phyloP scores from a whole-genome alignment of 2,329 filamentous ascomycete genomes.

The Talaromyces verruculosus region DNA sequence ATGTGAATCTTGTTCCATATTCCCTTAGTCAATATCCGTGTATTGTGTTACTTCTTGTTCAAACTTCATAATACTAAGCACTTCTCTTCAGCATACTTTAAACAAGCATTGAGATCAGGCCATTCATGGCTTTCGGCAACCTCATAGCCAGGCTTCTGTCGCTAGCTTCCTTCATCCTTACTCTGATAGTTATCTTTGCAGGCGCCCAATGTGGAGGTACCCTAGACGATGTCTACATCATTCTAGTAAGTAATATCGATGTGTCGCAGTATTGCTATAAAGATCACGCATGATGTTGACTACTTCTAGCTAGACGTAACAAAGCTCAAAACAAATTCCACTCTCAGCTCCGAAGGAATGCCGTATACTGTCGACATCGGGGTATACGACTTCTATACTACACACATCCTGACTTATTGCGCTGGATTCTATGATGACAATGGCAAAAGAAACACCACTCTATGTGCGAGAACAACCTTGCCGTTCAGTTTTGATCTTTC shows the following conservation, averaged over 20 bases:
- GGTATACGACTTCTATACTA: conserved; percentile 17
- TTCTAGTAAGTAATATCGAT: conserved; percentile 3
- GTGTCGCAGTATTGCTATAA: neutral
- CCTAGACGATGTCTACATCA: conserved; percentile 4
- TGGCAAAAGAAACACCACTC: conserved; percentile 8
- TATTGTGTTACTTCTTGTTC: neutral
- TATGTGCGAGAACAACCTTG: conserved; percentile 6
- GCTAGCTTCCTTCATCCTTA: conserved; percentile 4
- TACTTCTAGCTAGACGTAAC: conserved; percentile 6
- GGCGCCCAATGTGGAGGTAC: conserved; percentile 14
- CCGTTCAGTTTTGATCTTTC: conserved; percentile 15
- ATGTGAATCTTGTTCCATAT: neutral
- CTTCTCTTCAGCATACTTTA: neutral
- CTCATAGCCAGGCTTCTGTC: conserved; percentile 4
- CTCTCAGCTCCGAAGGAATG: neutral
- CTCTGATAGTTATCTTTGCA: conserved; percentile 16
- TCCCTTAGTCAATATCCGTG: neutral
- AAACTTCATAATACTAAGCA: neutral
- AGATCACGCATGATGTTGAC: neutral
- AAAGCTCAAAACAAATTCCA: neutral
- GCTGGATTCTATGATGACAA: conserved; percentile 9
- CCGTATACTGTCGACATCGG: conserved; percentile 1
- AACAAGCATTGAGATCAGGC: neutral
- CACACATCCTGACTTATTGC: conserved; percentile 14
- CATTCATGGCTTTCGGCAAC: conserved; percentile 11